Base-by-base conservation (phyloP, 2,329 filamentous ascomycete species). In the Talaromyces sp. region DNA sequence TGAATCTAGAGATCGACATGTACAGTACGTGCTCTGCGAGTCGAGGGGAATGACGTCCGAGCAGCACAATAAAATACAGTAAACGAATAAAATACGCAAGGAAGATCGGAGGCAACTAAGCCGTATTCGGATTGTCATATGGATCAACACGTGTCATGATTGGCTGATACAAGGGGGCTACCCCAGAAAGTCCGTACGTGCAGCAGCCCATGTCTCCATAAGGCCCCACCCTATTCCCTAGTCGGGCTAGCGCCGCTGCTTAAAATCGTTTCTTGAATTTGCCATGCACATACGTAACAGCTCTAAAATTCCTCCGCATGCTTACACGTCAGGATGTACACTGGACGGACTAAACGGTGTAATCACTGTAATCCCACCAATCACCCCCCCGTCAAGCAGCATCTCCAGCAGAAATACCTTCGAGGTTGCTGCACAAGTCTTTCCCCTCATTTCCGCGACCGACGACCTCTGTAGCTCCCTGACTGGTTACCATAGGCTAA, bases 401-500 rank as follows among this genome's bases (percentile, higher is more conserved):
- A n/a, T 48, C 22, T 48, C 45, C 41, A 45, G 41, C 41, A 19
- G n/a, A 3, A 31, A 6, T 9, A 2, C 16, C 35, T 7, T 31
- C 27, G 5, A 31, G 27, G 27, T 31, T 31, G 27, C 27, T 31
- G 27, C 27, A 31, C 27, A 31, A 31, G 5, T 31, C 11, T 19
- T 37, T 61, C 59, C 59, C 59, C 59, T 61, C 59, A 61, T 50
- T 61, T 61, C 59, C 59, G 59, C 45, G 59, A 61, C 43, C 43
- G 43, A 61, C 31, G 22, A 22, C 22, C 41, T 14, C 31, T 47
- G 27, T 31, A 43, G 24, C 56, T 41, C 22, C 13, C 37, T 58
- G 35, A 58, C 35, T 58, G 56, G 56, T 37, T 39, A 24, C 56
- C 37, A 8, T 52, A 31, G 24, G 10, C 35, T 19, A 27, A 43